Evolutionary conservation across 139 green algal genomes (phyloP).

Genomic region (Chlamydomonas sp.): DNA sequence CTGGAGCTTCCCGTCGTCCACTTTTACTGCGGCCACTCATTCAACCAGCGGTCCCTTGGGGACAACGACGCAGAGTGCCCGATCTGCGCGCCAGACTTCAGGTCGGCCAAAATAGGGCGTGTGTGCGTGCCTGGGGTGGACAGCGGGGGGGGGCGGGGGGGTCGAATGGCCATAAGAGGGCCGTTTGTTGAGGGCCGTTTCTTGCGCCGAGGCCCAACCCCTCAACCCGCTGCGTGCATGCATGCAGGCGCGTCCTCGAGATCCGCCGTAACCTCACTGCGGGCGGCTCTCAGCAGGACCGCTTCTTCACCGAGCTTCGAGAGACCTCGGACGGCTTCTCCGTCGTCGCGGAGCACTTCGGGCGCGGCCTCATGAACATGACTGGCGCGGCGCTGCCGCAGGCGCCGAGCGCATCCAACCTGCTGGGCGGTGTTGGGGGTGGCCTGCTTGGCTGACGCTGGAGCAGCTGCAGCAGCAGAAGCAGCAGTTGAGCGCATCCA

Average conservation of each 20-base stretch:
- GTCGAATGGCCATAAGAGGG: no score
- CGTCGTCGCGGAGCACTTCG: constrained; percentile 85
- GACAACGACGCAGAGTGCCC: constrained; percentile 82
- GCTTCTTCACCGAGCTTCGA: constrained; percentile 89
- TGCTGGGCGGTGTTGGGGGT: no score
- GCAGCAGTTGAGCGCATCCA: no score
- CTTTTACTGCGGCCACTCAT: constrained; percentile 94
- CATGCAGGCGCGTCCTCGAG: constrained; percentile 25
- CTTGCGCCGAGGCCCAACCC: no score
- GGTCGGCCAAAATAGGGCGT: constrained; percentile 59
- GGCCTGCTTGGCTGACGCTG: no score
- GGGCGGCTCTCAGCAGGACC: constrained; percentile 56
- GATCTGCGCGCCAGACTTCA: constrained; percentile 74
- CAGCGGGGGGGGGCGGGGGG: no score
- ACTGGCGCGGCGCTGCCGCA: constrained; percentile 38
- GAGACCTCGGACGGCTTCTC: constrained; percentile 70
- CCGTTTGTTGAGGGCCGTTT: no score
- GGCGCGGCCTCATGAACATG: constrained; percentile 73
- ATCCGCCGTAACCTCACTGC: constrained; percentile 24
- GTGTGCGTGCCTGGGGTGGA: constrained; percentile 26
- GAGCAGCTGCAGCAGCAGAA: no score
- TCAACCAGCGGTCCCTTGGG: constrained; percentile 78
- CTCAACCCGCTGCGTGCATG: no score
- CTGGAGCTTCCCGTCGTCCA: constrained; percentile 92
- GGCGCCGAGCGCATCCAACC: no score